A percentile compares a stretch with the other conserved stretches of the same genome.
These are phyloP conservation scores for Chenopodium berlandieri DNA, from an alignment of 148 eudicot species.

Conservation along the genomic window DNA sequence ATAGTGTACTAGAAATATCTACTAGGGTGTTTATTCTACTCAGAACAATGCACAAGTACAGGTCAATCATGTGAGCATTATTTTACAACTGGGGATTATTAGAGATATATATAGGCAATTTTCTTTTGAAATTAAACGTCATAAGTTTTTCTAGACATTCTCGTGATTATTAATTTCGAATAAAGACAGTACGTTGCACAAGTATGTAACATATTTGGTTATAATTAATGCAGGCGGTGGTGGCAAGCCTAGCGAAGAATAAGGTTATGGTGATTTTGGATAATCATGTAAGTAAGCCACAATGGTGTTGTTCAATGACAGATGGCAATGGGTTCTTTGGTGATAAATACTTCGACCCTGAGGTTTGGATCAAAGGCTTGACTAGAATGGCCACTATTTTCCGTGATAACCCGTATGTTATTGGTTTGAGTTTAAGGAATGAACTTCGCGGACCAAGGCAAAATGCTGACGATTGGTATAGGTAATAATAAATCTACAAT, in stretches of 20 bases:
- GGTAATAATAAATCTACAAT: slow-evolving; percentile 28
- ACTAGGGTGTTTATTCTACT: too few species aligned
- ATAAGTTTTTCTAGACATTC: too few species aligned
- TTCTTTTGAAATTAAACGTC: too few species aligned
- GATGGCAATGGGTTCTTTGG: slow-evolving; percentile 95
- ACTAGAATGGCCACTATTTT: slow-evolving; percentile 70
- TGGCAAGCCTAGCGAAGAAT: slow-evolving; percentile 51
- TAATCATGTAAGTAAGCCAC: slow-evolving; percentile 81
- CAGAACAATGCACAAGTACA: too few species aligned
- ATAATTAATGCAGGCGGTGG: slow-evolving; percentile 54
- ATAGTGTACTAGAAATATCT: too few species aligned
- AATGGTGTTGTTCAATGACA: slow-evolving; percentile 70
- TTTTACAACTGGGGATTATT: too few species aligned
- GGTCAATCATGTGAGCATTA: too few species aligned
- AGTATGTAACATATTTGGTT: neutral
- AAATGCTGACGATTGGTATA: slow-evolving; percentile 76
- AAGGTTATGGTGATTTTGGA: slow-evolving; percentile 82
- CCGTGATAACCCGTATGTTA: slow-evolving; percentile 47
- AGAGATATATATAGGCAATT: too few species aligned
- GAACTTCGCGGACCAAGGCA: slow-evolving; percentile 82
- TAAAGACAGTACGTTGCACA: too few species aligned
- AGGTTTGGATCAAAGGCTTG: slow-evolving; percentile 69
- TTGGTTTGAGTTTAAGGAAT: slow-evolving; percentile 91
- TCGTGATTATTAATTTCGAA: too few species aligned
- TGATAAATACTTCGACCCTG: slow-evolving; percentile 60